Evolutionary conservation across 345 rosid genomes (phyloP).

Genomic region (Ceriops tagal): DNA sequence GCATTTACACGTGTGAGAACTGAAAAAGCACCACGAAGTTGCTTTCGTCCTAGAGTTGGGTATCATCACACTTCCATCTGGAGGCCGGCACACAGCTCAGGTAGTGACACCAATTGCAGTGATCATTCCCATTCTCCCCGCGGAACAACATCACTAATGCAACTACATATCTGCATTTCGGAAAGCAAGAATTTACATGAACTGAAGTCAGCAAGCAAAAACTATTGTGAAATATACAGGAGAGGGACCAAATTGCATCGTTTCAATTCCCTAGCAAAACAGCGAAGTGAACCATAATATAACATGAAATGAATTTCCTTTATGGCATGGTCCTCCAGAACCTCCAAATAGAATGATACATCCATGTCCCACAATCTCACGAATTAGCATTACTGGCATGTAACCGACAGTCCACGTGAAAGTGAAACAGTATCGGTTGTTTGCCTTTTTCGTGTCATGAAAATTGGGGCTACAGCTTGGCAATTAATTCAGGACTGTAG

Average conservation of each 20-base stretch:
- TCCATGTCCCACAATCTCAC: constrained; percentile 14
- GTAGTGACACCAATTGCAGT: constrained; percentile 32
- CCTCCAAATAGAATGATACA: background rate
- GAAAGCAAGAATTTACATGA: background rate
- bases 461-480: constrained; percentile 13
- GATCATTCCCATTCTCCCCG: constrained; percentile 28
- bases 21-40: background rate
- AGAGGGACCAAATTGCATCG: too few relatives aligned
- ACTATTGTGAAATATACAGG: too few relatives aligned
- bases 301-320: too few relatives aligned
- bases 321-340: background rate
- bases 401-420: background rate
- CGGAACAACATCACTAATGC: constrained; percentile 31
- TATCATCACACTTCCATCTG: constrained; percentile 22
- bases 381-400: background rate
- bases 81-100: constrained; percentile 30
- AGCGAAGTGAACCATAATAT: too few relatives aligned
- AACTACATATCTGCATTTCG: constrained; percentile 18
- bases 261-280: background rate
- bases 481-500: background rate
- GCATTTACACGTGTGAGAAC: background rate
- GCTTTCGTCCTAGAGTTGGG: background rate
- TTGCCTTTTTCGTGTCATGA: constrained; percentile 21
- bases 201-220: background rate
- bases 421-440: constrained; percentile 13